These are phyloP conservation scores for Penicillium turbatum DNA, from an alignment of 495 filamentous ascomycete genomes.

Conservation along the genomic window DNA sequence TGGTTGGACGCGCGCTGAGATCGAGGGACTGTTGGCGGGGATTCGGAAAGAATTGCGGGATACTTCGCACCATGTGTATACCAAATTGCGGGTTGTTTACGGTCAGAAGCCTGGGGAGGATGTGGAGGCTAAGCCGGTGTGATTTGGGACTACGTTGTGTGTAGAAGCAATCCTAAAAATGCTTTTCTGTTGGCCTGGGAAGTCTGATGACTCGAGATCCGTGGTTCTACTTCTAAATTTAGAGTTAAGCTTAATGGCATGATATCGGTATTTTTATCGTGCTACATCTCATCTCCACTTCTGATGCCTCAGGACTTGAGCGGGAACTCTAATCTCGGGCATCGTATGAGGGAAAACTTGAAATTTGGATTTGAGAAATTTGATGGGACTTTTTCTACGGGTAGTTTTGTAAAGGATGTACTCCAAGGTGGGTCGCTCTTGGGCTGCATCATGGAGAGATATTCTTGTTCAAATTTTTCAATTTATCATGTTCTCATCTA, in stretches of 20 bases:
- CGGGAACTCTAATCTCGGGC: neutral
- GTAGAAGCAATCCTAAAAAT: neutral
- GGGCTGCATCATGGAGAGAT: no score
- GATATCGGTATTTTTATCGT: neutral
- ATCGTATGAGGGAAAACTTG: no score
- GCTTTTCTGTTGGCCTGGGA: no score
- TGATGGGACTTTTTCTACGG: no score
- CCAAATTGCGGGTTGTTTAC: constrained; percentile 35
- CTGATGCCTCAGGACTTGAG: neutral
- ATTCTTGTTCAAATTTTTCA: no score
- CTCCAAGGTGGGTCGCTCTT: no score
- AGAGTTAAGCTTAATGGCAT: neutral
- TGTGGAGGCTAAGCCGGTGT: neutral
- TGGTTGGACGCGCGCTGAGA: constrained; percentile 48
- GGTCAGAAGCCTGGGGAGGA: constrained; percentile 33
- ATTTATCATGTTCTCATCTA: no score
- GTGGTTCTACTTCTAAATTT: neutral
- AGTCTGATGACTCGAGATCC: neutral
- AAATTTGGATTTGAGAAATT: no score
- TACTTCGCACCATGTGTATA: constrained; percentile 44
- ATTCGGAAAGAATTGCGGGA: constrained; percentile 52
- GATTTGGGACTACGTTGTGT: neutral
- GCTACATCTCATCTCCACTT: neutral
- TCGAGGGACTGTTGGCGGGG: constrained; percentile 50
- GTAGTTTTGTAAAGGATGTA: no score